phyloP scores from a whole-genome alignment of 1,139 yeast species.

The Kodamaea plutei region DNA sequence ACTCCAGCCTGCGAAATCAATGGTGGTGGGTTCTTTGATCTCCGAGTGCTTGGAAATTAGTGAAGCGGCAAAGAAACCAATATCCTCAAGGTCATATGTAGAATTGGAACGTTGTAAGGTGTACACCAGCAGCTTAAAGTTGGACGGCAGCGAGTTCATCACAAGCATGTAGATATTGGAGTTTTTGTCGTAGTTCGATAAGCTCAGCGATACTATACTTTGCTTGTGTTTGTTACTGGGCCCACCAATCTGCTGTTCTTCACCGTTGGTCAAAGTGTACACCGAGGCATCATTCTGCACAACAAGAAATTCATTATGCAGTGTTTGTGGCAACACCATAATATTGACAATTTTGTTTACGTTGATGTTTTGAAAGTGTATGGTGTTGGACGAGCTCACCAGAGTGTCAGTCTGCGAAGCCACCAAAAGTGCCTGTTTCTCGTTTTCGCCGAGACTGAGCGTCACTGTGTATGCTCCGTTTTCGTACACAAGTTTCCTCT shows the following conservation, averaged over 20 bases:
- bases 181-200: slow-evolving; percentile 1
- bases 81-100: slow-evolving; percentile 10
- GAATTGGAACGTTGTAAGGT: slow-evolving; percentile 7
- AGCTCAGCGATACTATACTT: slow-evolving; percentile 4
- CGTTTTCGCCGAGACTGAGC: slow-evolving; percentile 3
- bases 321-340: slow-evolving; percentile 6
- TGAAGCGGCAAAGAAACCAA: slow-evolving; percentile 9
- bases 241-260: slow-evolving; percentile 7
- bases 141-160: slow-evolving; percentile 8
- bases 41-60: slow-evolving; percentile 6
- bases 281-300: slow-evolving; percentile 11
- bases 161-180: slow-evolving; percentile 8
- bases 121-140: slow-evolving; percentile 11
- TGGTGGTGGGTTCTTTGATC: slow-evolving; percentile 1
- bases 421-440: slow-evolving; percentile 7
- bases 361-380: slow-evolving; percentile 6
- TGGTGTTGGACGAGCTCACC: slow-evolving; percentile 6
- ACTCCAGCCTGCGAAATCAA: slow-evolving; percentile 6
- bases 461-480: slow-evolving; percentile 1
- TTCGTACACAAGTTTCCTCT: neutral
- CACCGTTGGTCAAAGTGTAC: slow-evolving; percentile 7
- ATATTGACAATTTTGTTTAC: slow-evolving; percentile 7
- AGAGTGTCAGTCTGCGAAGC: slow-evolving; percentile 1
- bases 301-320: slow-evolving; percentile 9
- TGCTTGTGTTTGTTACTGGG: slow-evolving; percentile 4